Conservation (phyloP, 768 basidiomycete species). For the Kwoniella newhampshirensis region DNA sequence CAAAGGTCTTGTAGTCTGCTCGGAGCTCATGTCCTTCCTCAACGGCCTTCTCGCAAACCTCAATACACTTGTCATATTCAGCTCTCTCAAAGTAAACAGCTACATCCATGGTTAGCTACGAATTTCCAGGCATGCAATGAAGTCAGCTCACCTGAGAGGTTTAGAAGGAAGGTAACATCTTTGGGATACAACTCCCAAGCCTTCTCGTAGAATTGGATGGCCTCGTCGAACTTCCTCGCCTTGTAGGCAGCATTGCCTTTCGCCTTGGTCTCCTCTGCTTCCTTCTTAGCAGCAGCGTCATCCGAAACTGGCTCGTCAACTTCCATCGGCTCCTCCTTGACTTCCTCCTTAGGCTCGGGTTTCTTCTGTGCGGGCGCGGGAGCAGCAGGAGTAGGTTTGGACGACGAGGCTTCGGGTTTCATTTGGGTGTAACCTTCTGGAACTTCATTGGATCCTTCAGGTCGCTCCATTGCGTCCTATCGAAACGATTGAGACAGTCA, state of each 20-base stretch:
- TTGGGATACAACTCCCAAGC: constrained; percentile 94
- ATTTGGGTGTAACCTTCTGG: constrained; percentile 60
- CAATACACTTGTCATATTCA: constrained; percentile 85
- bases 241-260: constrained; percentile 80
- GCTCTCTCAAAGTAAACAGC: constrained; percentile 93
- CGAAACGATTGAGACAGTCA: background rate
- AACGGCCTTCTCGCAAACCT: constrained; percentile 90
- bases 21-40: constrained; percentile 89
- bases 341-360: constrained; percentile 53
- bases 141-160: constrained; percentile 66
- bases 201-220: constrained; percentile 70
- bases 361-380: constrained; percentile 38
- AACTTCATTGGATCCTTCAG: constrained; percentile 78
- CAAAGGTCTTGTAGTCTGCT: constrained; percentile 91
- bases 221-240: constrained; percentile 75
- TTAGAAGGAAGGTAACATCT: constrained; percentile 90
- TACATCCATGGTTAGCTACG: constrained; percentile 40
- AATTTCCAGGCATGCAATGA: background rate
- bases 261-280: constrained; percentile 76
- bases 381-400: constrained; percentile 41
- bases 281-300: constrained; percentile 71
- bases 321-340: constrained; percentile 54
- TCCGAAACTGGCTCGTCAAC: constrained; percentile 62
- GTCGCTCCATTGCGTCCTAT: constrained; percentile 72
- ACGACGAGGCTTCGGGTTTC: constrained; percentile 51